Conservation (phyloP, 1,284 basidiomycete species). For the Neotropicomus parvogracilis region DNA sequence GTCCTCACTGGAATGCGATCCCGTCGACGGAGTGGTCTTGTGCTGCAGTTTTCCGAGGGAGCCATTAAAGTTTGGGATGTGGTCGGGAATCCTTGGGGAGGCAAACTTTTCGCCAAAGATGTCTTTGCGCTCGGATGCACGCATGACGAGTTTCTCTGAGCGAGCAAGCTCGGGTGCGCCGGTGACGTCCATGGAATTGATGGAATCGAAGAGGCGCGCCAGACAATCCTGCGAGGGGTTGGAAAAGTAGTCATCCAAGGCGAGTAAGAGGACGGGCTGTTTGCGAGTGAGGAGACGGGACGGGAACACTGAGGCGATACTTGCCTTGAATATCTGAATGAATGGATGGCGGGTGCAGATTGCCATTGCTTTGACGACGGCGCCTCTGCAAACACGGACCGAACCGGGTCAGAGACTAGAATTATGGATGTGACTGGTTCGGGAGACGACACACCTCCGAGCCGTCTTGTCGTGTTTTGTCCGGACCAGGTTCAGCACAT, state of each 20-base stretch:
- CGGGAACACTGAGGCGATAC: constrained; percentile 15
- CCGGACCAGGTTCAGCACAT: constrained; percentile 92
- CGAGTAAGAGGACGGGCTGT: constrained; percentile 88
- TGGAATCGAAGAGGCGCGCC: constrained; percentile 84
- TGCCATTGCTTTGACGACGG: constrained; percentile 93
- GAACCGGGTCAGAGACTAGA: constrained; percentile 12
- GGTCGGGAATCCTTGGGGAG: constrained; percentile 28
- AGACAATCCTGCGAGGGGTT: constrained; percentile 87
- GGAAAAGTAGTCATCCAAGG: constrained; percentile 92
- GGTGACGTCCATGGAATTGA: constrained; percentile 89
- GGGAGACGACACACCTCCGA: constrained; percentile 58
- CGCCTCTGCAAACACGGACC: constrained; percentile 61
- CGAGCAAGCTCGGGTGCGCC: constrained; percentile 75
- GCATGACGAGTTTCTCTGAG: constrained; percentile 85
- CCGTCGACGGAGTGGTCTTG: constrained; percentile 51
- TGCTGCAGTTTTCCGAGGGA: constrained; percentile 35
- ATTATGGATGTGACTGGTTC: constrained; percentile 7
- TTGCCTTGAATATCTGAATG: constrained; percentile 95
- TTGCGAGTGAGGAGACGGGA: constrained; percentile 9
- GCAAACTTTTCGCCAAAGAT: constrained; percentile 83
- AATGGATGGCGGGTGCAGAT: constrained; percentile 94
- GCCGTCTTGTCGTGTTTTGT: constrained; percentile 91
- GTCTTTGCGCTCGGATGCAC: constrained; percentile 87
- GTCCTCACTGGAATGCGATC: constrained; percentile 66
- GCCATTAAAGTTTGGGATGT: constrained; percentile 1